A percentile compares a stretch with the other conserved stretches of the same genome.
These are phyloP conservation scores for Lecanicillium sp. DNA, from an alignment of 2,329 filamentous ascomycete species.

Conservation along the genomic window DNA sequence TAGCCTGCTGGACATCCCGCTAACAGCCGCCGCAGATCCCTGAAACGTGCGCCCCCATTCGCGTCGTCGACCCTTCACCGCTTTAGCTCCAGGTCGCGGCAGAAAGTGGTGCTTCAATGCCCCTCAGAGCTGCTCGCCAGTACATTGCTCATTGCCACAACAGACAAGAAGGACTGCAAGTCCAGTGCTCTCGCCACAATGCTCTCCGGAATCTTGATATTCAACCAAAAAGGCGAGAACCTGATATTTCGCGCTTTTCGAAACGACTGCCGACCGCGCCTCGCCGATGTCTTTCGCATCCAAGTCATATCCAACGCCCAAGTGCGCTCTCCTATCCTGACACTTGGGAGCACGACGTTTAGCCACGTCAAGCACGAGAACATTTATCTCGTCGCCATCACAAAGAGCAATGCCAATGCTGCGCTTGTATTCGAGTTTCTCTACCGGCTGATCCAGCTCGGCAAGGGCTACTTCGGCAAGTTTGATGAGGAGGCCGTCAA, in stretches of 20 bases:
- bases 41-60: background rate
- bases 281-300: conserved; percentile 98
- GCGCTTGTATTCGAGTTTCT: conserved; percentile 97
- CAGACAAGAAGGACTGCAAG: background rate
- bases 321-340: conserved; percentile 94
- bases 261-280: conserved; percentile 93
- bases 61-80: conserved; percentile 4
- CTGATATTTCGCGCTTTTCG: conserved; percentile 98
- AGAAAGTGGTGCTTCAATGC: conserved; percentile 3
- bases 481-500: conserved; percentile 99
- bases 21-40: background rate
- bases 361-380: conserved; percentile 99
- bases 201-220: conserved; percentile 95
- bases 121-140: conserved; percentile 4
- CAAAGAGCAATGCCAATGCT: conserved; percentile 98
- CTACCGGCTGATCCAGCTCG: conserved; percentile 83
- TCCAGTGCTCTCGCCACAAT: conserved; percentile 40
- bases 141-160: background rate
- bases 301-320: conserved; percentile 98
- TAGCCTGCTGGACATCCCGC: background rate
- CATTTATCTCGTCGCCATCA: conserved; percentile 95
- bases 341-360: conserved; percentile 94
- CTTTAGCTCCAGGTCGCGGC: background rate
- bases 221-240: conserved; percentile 99
- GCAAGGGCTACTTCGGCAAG: conserved; percentile 95